Evolutionary conservation across 306 rosid genomes (phyloP).

Genomic region (Oxytropis ochrocephala): DNA sequence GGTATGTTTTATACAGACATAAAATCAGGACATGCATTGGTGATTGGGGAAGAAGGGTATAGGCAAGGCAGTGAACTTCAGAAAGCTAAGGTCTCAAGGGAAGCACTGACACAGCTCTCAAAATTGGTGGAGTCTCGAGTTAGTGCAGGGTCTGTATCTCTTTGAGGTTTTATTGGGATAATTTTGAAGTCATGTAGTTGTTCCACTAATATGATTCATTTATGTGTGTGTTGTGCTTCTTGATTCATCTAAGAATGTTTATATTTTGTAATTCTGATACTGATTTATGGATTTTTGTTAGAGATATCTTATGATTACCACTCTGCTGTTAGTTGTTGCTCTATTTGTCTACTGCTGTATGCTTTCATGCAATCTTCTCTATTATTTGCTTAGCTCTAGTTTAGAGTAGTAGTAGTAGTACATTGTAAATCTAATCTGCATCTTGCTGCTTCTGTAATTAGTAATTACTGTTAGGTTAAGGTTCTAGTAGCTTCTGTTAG

Average conservation of each 20-base stretch:
- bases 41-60: constrained; percentile 44
- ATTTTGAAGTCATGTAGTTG: not conserved
- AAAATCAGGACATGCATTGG: constrained; percentile 42
- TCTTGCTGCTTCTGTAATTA: not conserved
- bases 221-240: not conserved
- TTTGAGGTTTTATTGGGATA: constrained; percentile 1
- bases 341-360: not conserved
- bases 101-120: constrained; percentile 58
- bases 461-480: no score
- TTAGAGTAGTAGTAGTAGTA: not conserved
- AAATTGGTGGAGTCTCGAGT: constrained; percentile 51
- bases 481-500: no score
- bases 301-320: not conserved
- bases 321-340: not conserved
- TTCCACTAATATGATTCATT: not conserved
- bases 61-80: constrained; percentile 48
- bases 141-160: constrained; percentile 43
- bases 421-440: not conserved
- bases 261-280: not conserved
- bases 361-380: not conserved
- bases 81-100: constrained; percentile 47
- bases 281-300: not conserved
- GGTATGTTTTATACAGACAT: constrained; percentile 43
- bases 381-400: not conserved
- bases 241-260: not conserved